phyloP scores from a whole-genome alignment of 179 eudicot genomes.

The Silene vulgaris region DNA sequence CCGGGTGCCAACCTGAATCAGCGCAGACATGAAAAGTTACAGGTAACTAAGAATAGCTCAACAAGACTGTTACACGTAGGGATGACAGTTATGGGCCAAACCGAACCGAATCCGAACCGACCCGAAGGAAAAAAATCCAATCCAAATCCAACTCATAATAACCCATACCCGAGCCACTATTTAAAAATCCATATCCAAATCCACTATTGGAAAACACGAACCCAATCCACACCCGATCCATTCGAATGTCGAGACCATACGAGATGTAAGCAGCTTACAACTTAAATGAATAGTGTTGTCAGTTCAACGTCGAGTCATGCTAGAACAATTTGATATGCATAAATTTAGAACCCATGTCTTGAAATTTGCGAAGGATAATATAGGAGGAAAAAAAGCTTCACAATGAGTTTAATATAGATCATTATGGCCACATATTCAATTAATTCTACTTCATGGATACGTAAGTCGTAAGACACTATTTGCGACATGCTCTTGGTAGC shows the following conservation, averaged over 20 bases:
- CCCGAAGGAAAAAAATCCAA: no score
- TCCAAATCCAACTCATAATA: no score
- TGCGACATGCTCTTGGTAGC: background rate
- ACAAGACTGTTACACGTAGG: no score
- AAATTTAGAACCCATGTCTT: background rate
- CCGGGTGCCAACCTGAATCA: conserved; percentile 22
- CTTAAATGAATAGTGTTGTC: background rate
- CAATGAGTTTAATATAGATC: background rate
- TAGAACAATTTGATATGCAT: background rate
- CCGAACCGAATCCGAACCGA: no score
- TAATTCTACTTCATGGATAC: background rate
- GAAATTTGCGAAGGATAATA: background rate
- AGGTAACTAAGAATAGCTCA: background rate
- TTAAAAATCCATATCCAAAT: no score
- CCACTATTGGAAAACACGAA: no score
- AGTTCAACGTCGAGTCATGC: background rate
- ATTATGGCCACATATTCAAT: background rate
- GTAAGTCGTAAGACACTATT: no score
- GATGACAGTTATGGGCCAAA: no score
- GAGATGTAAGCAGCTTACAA: background rate
- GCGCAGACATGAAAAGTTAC: background rate
- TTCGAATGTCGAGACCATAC: background rate
- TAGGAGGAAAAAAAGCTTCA: background rate
- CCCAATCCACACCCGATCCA: no score
- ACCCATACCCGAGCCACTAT: no score